phyloP scores from a whole-genome alignment of 2,329 filamentous ascomycete genomes.

The Mycogone perniciosa region DNA sequence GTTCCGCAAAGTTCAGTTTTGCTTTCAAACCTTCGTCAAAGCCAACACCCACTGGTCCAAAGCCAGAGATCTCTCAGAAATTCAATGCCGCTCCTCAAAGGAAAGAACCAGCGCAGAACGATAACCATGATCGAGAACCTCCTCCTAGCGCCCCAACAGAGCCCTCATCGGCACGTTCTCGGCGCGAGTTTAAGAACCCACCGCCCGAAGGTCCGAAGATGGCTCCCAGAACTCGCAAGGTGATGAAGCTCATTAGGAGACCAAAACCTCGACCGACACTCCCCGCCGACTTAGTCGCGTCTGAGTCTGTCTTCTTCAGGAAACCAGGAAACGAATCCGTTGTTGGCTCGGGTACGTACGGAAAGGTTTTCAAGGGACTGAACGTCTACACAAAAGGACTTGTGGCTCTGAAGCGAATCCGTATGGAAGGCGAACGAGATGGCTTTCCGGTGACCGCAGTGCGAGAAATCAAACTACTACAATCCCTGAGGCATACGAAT shows the following conservation, averaged over 20 bases:
- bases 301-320: slow-evolving; percentile 86
- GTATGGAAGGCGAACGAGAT: slow-evolving; percentile 89
- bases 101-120: slow-evolving; percentile 22
- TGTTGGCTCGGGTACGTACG: slow-evolving; percentile 90
- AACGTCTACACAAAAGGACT: slow-evolving; percentile 84
- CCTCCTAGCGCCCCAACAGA: slow-evolving; percentile 47
- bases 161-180: slow-evolving; percentile 42
- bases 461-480: slow-evolving; percentile 85
- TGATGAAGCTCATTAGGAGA: slow-evolving; percentile 63
- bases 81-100: slow-evolving; percentile 57
- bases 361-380: slow-evolving; percentile 89
- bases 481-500: slow-evolving; percentile 75
- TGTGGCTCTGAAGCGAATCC: slow-evolving; percentile 83
- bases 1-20: slow-evolving; percentile 73
- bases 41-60: slow-evolving; percentile 48
- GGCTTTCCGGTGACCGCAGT: slow-evolving; percentile 88
- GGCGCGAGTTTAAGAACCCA: slow-evolving; percentile 28
- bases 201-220: slow-evolving; percentile 31
- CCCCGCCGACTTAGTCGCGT: slow-evolving; percentile 63
- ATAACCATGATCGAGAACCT: slow-evolving; percentile 38
- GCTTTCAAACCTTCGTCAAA: slow-evolving; percentile 75
- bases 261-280: slow-evolving; percentile 66
- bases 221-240: slow-evolving; percentile 51
- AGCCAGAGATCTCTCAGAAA: slow-evolving; percentile 61
- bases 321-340: slow-evolving; percentile 98